Percentiles rank a stretch among this genome's conserved stretches.
Evolutionary conservation across 2,329 filamentous ascomycete genomes (phyloP).

Genomic region (Cadophora sp.): DNA sequence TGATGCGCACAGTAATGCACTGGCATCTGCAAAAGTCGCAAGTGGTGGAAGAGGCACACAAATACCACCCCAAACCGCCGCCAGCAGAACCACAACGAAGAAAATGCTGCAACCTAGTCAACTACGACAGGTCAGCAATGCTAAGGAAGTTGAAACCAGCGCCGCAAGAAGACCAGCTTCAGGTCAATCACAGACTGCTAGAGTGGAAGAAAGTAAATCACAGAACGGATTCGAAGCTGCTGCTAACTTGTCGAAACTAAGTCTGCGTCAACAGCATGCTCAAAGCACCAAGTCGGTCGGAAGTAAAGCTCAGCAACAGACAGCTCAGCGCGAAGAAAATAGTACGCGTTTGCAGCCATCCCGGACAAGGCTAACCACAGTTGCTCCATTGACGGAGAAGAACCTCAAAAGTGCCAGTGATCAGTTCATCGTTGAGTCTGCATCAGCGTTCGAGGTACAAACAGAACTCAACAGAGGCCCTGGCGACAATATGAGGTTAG

Average conservation of each 20-base stretch:
- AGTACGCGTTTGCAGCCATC: neutral
- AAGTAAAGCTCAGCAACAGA: neutral
- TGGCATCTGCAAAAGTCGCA: neutral
- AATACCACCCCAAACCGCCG: neutral
- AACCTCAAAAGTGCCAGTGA: neutral
- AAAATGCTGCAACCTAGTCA: conserved; percentile 1
- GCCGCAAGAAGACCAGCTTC: neutral
- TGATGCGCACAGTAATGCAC: neutral
- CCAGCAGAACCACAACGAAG: neutral
- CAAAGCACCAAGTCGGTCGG: neutral
- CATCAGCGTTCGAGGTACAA: neutral
- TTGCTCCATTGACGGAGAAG: neutral
- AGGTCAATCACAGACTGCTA: neutral
- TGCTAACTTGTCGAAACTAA: neutral
- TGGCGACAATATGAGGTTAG: conserved; percentile 9
- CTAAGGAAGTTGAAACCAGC: neutral
- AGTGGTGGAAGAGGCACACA: neutral
- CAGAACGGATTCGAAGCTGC: neutral
- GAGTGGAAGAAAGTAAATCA: neutral
- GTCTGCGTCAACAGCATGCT: neutral
- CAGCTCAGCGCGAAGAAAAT: neutral
- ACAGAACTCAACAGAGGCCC: neutral
- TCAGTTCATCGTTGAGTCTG: neutral
- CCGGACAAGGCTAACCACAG: neutral
- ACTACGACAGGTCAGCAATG: neutral